Percentiles rank a stretch among this genome's conserved stretches.
Evolutionary conservation across 257 asterid genomes (phyloP).

Genomic region (Lantana camara): DNA sequence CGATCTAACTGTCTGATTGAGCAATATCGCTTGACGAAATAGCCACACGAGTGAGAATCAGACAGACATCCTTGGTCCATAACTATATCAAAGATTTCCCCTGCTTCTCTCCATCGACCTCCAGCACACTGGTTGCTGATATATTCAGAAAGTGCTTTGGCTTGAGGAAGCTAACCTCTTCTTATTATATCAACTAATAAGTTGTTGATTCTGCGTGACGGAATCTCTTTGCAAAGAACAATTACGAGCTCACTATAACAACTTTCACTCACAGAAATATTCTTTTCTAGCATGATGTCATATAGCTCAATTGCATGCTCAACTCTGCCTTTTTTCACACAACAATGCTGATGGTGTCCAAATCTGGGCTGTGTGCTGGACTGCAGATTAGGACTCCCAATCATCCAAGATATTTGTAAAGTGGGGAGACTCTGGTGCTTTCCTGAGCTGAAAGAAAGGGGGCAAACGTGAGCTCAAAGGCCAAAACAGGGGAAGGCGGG

Average conservation of each 20-base stretch:
- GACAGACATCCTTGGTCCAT: slow-evolving; percentile 48
- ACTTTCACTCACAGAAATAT: slow-evolving; percentile 33
- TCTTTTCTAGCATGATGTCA: slow-evolving; percentile 31
- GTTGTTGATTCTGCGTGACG: slow-evolving; percentile 45
- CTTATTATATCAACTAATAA: slow-evolving; percentile 50
- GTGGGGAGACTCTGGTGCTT: no score
- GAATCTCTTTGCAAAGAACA: slow-evolving; percentile 58
- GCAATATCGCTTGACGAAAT: slow-evolving; percentile 59
- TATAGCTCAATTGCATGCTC: slow-evolving; percentile 53
- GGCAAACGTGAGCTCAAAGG: no score
- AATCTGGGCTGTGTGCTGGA: no score
- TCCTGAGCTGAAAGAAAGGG: no score
- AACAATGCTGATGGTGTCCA: no score
- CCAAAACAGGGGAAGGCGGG: no score
- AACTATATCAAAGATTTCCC: slow-evolving; percentile 45
- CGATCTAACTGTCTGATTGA: slow-evolving; percentile 39
- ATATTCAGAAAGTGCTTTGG: slow-evolving; percentile 44
- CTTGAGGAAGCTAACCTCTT: slow-evolving; percentile 40
- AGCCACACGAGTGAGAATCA: slow-evolving; percentile 54
- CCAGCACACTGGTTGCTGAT: slow-evolving; percentile 46
- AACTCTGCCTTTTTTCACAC: slow-evolving; percentile 47
- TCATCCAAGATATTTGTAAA: no score
- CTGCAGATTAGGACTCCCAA: no score
- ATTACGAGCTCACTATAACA: slow-evolving; percentile 50
- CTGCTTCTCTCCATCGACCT: slow-evolving; percentile 61